These are phyloP conservation scores for Phlebiopsis gigantea DNA, from an alignment of 768 basidiomycete species.

Conservation along the genomic window DNA sequence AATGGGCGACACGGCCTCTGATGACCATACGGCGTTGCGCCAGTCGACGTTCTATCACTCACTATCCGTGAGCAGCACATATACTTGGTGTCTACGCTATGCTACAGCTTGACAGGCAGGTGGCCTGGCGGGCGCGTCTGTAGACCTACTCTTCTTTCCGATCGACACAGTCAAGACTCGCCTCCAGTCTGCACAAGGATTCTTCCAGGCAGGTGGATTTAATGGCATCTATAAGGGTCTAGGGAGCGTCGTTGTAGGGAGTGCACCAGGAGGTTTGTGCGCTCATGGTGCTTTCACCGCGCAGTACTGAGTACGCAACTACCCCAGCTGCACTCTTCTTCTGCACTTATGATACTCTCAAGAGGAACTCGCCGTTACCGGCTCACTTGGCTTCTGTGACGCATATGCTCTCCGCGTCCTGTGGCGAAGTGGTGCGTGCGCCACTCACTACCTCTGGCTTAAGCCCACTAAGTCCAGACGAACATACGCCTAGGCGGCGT, in stretches of 20 bases:
- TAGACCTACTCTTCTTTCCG: conserved; percentile 94
- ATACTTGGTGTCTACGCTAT: not conserved
- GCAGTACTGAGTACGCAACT: conserved; percentile 2
- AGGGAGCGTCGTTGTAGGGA: conserved; percentile 91
- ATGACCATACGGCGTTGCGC: not conserved
- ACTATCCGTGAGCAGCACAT: conserved; percentile 21
- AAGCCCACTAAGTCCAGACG: conserved; percentile 6
- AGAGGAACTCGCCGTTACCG: conserved; percentile 61
- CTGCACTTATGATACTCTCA: conserved; percentile 87
- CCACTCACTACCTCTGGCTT: not conserved
- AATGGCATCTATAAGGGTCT: conserved; percentile 89
- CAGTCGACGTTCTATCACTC: conserved; percentile 21
- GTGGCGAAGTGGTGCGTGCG: conserved; percentile 48
- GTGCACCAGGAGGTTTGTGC: conserved; percentile 84
- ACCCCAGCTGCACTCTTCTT: conserved; percentile 90
- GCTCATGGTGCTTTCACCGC: not conserved
- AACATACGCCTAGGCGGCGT: conserved; percentile 56
- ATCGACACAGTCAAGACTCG: conserved; percentile 97
- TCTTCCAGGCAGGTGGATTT: conserved; percentile 81
- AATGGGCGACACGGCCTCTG: not conserved
- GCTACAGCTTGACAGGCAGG: conserved; percentile 53
- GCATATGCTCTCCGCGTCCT: conserved; percentile 47
- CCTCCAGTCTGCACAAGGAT: conserved; percentile 85
- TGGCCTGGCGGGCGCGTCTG: conserved; percentile 86
- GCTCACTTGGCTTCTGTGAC: conserved; percentile 59